phyloP scores from a whole-genome alignment of 1,284 basidiomycete genomes.

The Trametes sp. region DNA sequence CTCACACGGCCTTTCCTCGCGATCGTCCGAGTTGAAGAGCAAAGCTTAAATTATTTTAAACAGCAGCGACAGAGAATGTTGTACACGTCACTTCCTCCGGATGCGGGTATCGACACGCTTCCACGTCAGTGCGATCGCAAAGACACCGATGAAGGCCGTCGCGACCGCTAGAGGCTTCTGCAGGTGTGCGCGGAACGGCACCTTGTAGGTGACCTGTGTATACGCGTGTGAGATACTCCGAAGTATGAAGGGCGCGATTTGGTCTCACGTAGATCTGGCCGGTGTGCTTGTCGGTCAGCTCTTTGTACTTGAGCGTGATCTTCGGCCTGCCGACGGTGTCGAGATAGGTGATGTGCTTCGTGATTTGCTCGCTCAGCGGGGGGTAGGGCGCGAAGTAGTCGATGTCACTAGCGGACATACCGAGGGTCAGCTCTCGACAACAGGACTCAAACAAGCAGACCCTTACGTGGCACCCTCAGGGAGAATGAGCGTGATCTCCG shows the following conservation, averaged over 20 bases:
- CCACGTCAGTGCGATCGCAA: constrained; percentile 64
- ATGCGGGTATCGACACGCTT: constrained; percentile 74
- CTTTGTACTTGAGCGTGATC: constrained; percentile 75
- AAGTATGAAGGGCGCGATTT: constrained; percentile 1
- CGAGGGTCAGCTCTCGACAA: not conserved
- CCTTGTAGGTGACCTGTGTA: constrained; percentile 83
- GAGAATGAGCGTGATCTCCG: constrained; percentile 81
- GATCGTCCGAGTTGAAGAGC: constrained; percentile 1
- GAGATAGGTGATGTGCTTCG: constrained; percentile 86
- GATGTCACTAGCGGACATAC: constrained; percentile 65
- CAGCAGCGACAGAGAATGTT: constrained; percentile 15
- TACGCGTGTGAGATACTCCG: not conserved
- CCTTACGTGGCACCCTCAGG: constrained; percentile 94
- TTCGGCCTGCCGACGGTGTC: constrained; percentile 92
- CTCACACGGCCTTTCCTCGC: not conserved
- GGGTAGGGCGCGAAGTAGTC: constrained; percentile 83
- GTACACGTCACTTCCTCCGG: constrained; percentile 51
- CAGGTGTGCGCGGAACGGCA: constrained; percentile 77
- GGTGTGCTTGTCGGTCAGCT: constrained; percentile 83
- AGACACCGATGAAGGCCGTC: constrained; percentile 69
- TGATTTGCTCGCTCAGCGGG: constrained; percentile 64
- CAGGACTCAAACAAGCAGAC: constrained; percentile 18
- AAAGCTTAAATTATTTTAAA: constrained; percentile 28
- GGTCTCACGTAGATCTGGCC: constrained; percentile 74
- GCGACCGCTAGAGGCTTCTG: constrained; percentile 86